Evolutionary conservation across 2,329 filamentous ascomycete genomes (phyloP).

Genomic region (Phaeophleospora eucalypticola): DNA sequence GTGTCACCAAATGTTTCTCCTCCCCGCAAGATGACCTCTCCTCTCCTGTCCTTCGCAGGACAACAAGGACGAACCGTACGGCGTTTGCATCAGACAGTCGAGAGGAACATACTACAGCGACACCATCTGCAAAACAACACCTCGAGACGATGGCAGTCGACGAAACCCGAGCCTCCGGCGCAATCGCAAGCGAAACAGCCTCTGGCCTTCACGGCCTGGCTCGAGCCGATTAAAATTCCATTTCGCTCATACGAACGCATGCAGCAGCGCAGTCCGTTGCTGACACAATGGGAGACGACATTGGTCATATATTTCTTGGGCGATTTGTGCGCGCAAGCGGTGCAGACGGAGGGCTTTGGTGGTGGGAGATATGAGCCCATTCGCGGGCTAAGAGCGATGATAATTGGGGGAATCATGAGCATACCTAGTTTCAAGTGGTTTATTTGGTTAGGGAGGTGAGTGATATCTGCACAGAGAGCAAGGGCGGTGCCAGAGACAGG

Average conservation of each 20-base stretch:
- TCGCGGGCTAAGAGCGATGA: constrained; percentile 66
- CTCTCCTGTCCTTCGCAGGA: constrained; percentile 26
- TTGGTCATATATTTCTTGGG: constrained; percentile 75
- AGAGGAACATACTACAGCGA: constrained; percentile 29
- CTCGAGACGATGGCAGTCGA: constrained; percentile 15
- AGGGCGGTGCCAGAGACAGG: no score
- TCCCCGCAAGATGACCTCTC: constrained; percentile 23
- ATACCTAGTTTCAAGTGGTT: constrained; percentile 84
- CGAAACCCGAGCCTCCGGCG: not conserved
- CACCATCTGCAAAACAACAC: constrained; percentile 20
- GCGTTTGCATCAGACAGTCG: constrained; percentile 31
- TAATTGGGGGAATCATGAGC: constrained; percentile 67
- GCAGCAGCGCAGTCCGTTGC: constrained; percentile 68
- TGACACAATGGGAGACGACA: constrained; percentile 73
- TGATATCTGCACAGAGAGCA: no score
- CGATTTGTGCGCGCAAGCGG: constrained; percentile 71
- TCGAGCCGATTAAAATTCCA: constrained; percentile 43
- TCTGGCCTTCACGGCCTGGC: constrained; percentile 46
- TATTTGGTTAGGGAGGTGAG: constrained; percentile 61
- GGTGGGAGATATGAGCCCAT: constrained; percentile 58
- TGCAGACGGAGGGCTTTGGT: constrained; percentile 37
- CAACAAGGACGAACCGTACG: constrained; percentile 28
- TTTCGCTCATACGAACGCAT: constrained; percentile 61
- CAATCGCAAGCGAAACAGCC: constrained; percentile 26
- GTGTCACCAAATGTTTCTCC: constrained; percentile 1